These are phyloP conservation scores for Neurospora sp. DNA, from an alignment of 495 filamentous ascomycete genomes.

Conservation along the genomic window DNA sequence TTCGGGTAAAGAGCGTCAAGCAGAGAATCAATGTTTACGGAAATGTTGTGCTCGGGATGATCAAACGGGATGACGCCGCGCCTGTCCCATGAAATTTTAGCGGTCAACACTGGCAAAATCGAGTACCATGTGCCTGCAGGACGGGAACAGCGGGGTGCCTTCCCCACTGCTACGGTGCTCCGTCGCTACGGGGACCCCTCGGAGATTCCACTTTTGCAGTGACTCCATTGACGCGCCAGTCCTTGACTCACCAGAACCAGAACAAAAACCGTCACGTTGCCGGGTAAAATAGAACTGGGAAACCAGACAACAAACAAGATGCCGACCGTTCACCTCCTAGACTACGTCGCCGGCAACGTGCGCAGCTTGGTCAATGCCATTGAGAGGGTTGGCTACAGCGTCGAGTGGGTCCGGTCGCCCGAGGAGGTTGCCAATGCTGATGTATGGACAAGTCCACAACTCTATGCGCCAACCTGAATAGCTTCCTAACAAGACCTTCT, in stretches of 20 bases:
- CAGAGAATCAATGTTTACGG: not conserved
- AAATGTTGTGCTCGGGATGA: not conserved
- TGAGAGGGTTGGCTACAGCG: constrained; percentile 82
- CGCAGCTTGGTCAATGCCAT: constrained; percentile 94
- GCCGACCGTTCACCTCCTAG: constrained; percentile 86
- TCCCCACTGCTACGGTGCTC: not conserved
- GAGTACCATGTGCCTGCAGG: not conserved
- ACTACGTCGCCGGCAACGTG: constrained; percentile 73
- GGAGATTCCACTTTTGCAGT: constrained; percentile 1
- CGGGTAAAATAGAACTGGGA: not conserved
- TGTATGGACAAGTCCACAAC: constrained; percentile 32
- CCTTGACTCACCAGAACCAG: constrained; percentile 13
- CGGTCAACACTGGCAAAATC: constrained; percentile 17
- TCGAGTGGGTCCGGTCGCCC: constrained; percentile 84
- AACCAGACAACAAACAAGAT: constrained; percentile 34
- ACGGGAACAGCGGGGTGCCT: constrained; percentile 1
- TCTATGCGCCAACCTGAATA: not conserved
- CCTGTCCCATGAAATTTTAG: constrained; percentile 10
- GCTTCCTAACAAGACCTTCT: not conserved
- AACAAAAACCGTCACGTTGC: not conserved
- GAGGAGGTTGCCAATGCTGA: constrained; percentile 76
- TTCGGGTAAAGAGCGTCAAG: too few species aligned
- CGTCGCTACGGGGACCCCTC: not conserved
- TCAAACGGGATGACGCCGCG: not conserved
- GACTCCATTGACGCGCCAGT: not conserved